Conservation (phyloP, 139 green algal species). For the Asterochloris sp. region DNA sequence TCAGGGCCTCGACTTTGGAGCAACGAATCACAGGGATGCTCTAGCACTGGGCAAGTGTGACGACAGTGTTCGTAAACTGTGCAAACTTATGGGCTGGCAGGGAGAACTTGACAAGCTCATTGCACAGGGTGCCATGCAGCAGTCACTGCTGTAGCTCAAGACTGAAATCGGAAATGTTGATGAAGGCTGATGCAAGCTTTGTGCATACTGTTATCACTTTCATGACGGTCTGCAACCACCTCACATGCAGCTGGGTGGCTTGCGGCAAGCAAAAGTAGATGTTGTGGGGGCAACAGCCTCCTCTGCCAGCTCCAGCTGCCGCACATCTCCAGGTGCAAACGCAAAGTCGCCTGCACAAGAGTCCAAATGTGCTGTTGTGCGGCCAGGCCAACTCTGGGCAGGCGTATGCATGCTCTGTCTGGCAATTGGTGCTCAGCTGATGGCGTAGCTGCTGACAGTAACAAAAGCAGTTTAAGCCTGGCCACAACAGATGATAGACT, state of each 20-base stretch:
- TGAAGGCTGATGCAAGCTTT: no score
- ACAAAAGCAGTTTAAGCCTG: no score
- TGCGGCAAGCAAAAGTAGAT: conserved; percentile 29
- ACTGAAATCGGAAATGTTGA: no score
- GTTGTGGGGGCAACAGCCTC: conserved; percentile 17
- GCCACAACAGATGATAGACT: not conserved
- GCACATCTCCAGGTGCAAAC: conserved; percentile 59
- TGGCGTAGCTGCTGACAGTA: no score
- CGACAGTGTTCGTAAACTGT: conserved; percentile 48
- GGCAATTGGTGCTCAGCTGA: no score
- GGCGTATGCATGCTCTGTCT: no score
- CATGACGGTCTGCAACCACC: no score
- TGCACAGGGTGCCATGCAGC: not conserved
- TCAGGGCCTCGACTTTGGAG: conserved; percentile 46
- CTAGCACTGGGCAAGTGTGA: conserved; percentile 68
- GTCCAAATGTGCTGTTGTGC: no score
- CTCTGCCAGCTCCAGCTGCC: conserved; percentile 39
- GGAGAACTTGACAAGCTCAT: conserved; percentile 52
- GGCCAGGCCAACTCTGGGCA: no score
- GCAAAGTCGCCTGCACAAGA: conserved; percentile 16
- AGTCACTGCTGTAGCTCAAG: no score
- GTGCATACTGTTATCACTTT: no score
- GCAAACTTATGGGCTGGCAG: conserved; percentile 54
- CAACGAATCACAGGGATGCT: conserved; percentile 54
- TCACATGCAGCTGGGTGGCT: conserved; percentile 36